Evolutionary conservation across 2,329 filamentous ascomycete genomes (phyloP).

Genomic region (Coleophoma crateriformis): DNA sequence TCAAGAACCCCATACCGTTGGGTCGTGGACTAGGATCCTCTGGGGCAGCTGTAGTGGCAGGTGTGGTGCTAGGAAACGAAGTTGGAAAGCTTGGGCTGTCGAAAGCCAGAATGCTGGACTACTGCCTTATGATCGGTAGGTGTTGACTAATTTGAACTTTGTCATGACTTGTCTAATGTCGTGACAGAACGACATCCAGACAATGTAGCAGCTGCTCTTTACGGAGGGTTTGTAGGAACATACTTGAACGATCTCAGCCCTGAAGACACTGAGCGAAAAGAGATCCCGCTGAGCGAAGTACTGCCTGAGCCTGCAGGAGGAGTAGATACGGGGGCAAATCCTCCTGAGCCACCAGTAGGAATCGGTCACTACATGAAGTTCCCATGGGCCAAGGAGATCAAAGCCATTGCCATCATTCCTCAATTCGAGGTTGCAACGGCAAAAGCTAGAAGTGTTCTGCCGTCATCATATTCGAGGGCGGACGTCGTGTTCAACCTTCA

Average conservation of each 20-base stretch:
- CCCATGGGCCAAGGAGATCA: conserved; percentile 89
- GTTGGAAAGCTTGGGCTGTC: conserved; percentile 74
- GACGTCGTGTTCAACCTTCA: conserved; percentile 94
- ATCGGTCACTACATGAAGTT: conserved; percentile 98
- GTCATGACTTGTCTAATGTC: neutral
- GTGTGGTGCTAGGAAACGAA: conserved; percentile 88
- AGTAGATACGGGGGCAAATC: conserved; percentile 79
- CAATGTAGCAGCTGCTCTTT: conserved; percentile 91
- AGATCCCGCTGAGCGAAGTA: conserved; percentile 93
- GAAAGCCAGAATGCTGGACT: conserved; percentile 84
- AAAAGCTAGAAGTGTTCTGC: conserved; percentile 80
- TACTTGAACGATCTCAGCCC: conserved; percentile 90
- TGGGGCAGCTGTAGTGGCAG: conserved; percentile 90
- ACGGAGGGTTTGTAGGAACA: conserved; percentile 93
- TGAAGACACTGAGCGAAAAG: conserved; percentile 82
- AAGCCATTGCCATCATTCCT: conserved; percentile 93
- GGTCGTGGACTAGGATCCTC: conserved; percentile 92
- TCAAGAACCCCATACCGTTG: conserved; percentile 91
- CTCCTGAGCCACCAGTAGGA: conserved; percentile 82
- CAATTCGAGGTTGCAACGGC: conserved; percentile 95
- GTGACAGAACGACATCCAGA: conserved; percentile 74
- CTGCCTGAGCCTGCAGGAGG: conserved; percentile 86
- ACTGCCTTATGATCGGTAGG: conserved; percentile 90
- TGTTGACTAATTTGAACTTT: conserved; percentile 1
- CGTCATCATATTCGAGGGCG: conserved; percentile 68